These are phyloP conservation scores for Claviceps quebecensis DNA, from an alignment of 2,329 filamentous ascomycete species.

Conservation along the genomic window DNA sequence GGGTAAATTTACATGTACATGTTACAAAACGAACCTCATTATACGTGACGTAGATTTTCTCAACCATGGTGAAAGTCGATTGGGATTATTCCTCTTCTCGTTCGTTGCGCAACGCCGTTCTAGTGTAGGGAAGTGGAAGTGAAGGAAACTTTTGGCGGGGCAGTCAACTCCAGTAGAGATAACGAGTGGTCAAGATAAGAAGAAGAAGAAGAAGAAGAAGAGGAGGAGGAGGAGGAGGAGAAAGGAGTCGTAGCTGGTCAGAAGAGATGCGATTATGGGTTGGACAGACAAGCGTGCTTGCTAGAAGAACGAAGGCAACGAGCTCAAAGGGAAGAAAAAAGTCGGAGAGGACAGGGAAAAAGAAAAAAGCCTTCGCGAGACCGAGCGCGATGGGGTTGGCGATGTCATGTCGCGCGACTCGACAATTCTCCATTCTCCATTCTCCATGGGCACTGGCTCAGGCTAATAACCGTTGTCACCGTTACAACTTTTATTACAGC, in stretches of 20 bases:
- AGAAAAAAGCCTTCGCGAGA: background rate
- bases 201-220: background rate
- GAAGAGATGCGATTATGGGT: background rate
- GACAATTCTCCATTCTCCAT: no score
- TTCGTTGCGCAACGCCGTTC: background rate
- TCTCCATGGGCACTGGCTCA: no score
- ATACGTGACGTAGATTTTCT: constrained; percentile 84
- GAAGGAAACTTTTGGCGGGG: background rate
- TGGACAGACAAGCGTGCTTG: background rate
- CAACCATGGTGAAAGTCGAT: constrained; percentile 46
- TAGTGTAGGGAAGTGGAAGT: background rate
- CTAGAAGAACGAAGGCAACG: background rate
- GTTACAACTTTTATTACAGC: no score
- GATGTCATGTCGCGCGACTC: background rate
- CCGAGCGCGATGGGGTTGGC: background rate
- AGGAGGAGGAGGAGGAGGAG: background rate
- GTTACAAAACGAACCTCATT: constrained; percentile 54
- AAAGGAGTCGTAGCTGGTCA: background rate
- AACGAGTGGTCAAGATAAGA: background rate
- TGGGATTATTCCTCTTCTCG: background rate
- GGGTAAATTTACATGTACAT: no score
- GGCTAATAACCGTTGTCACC: no score
- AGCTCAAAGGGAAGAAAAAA: constrained; percentile 8
- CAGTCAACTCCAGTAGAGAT: background rate
- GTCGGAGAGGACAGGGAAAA: constrained; percentile 3